These are phyloP conservation scores for Lactifluus piperatus DNA, from an alignment of 768 basidiomycete species.

Conservation along the genomic window DNA sequence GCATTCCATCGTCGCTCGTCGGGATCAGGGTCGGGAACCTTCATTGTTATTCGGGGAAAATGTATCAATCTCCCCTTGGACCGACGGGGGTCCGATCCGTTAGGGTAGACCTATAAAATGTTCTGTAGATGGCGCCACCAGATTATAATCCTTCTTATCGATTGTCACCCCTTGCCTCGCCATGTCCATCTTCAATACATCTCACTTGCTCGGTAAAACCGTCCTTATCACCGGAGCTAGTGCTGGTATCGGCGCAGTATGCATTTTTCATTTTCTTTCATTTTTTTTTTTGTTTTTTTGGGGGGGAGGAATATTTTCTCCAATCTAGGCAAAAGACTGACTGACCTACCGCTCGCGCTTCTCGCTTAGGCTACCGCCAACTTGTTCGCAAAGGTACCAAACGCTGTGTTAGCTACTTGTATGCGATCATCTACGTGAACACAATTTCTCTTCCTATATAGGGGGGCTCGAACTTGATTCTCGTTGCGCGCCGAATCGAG, in stretches of 20 bases:
- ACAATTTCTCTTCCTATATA: slow-evolving; percentile 26
- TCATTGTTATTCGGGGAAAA: not conserved
- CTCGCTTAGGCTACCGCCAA: slow-evolving; percentile 65
- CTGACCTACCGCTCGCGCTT: not conserved
- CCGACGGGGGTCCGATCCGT: not conserved
- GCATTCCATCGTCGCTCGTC: slow-evolving; percentile 12
- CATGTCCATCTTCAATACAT: slow-evolving; percentile 78
- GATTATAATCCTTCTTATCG: not conserved
- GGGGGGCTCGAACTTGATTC: slow-evolving; percentile 84
- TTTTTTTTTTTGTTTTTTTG: too few species aligned
- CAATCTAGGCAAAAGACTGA: not conserved
- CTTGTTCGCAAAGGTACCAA: slow-evolving; percentile 79
- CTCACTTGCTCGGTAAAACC: slow-evolving; percentile 74
- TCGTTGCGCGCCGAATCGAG: slow-evolving; percentile 72
- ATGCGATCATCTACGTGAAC: not conserved
- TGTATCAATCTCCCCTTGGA: not conserved
- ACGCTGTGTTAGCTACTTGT: not conserved
- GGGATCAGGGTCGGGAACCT: not conserved
- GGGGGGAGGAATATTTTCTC: too few species aligned
- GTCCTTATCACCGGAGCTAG: slow-evolving; percentile 87
- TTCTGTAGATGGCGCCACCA: not conserved
- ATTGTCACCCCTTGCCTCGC: slow-evolving; percentile 12
- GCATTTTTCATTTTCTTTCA: slow-evolving; percentile 21
- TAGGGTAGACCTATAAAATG: too few species aligned
- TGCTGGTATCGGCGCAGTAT: slow-evolving; percentile 81